Evolutionary conservation across 768 basidiomycete genomes (phyloP), one percentile per base, ranked within the genome.

Genomic region (Leccinum rimulosum): DNA sequence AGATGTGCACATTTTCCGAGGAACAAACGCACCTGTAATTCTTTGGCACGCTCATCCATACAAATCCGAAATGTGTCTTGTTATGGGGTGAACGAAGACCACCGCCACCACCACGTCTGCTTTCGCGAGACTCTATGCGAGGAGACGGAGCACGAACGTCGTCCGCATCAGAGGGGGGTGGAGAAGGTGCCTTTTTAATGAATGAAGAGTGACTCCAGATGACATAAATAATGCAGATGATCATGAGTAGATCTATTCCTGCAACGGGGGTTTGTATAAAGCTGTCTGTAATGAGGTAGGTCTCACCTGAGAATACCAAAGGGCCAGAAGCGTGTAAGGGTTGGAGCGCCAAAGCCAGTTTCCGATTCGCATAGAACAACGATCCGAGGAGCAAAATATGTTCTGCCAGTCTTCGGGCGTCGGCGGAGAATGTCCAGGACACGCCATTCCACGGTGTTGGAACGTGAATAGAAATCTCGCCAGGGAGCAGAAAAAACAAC

Each of bases 31-130:
- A 88, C 90, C 91, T 80, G 68, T 91, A 94, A 67, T 94, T 92
- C 73, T 92, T 91, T 0, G 89, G 88, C 5, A 92, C 90, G 15
- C 91, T 89, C 92, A 94, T 93, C 91, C 91, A 94, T 27, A 93
- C 81, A 67, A 85, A 89, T 35, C 86, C 85, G 57, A 85, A 84
- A 66, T 84, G 81, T 25, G 76, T 75, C 73, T 80, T 84, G 60
- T 74, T 75, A 53, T 65, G 64, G 30, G 66, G 59, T 31, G 65
- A 55, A 28, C 70, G 68, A 54, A 61, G 48, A 54, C 69, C 59
- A 19, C 69, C 59, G 8, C 64, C 54, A 19, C 69, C 59, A 7
- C 64, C 54, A 50, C 81, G 83, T 67, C 73, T 82, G 49, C 62
- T 64, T 11, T 86, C 84, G 38, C 80, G 81, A 54, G 63, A 53